A percentile compares a stretch with the other conserved stretches of the same genome.
Conservation (phyloP, 2,329 filamentous ascomycete species). For the Torrubiella hemipterigena region DNA sequence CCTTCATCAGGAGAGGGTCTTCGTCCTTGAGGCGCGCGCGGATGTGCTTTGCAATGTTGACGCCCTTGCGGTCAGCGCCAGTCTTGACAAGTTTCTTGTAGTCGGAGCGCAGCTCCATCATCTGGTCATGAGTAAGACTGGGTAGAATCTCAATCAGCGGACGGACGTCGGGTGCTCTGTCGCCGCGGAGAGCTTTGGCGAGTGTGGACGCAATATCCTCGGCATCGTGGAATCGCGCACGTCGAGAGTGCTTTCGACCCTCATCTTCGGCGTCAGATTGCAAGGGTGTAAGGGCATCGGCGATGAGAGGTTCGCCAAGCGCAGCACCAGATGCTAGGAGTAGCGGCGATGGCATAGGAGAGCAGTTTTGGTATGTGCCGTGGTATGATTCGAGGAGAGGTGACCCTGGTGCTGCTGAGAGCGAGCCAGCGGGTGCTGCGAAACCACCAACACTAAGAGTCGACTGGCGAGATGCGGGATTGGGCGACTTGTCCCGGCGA, state of each 20-base stretch:
- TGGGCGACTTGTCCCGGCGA: slow-evolving; percentile 34
- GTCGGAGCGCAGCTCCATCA: slow-evolving; percentile 73
- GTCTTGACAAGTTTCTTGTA: slow-evolving; percentile 88
- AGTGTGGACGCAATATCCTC: slow-evolving; percentile 66
- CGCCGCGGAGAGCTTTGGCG: slow-evolving; percentile 60
- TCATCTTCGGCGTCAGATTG: slow-evolving; percentile 32
- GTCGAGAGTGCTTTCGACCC: slow-evolving; percentile 37
- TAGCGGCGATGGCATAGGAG: slow-evolving; percentile 82
- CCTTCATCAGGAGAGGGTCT: slow-evolving; percentile 71
- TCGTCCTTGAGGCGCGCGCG: slow-evolving; percentile 64
- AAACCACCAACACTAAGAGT: slow-evolving; percentile 37
- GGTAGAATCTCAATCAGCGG: slow-evolving; percentile 77
- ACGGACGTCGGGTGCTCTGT: slow-evolving; percentile 52
- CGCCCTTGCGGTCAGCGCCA: slow-evolving; percentile 57
- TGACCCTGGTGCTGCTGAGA: slow-evolving; percentile 57
- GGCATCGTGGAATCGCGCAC: slow-evolving; percentile 74
- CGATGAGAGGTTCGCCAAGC: slow-evolving; percentile 34
- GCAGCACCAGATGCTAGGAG: slow-evolving; percentile 35
- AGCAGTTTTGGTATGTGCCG: slow-evolving; percentile 88
- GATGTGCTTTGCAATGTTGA: slow-evolving; percentile 79
- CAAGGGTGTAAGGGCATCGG: slow-evolving; percentile 41
- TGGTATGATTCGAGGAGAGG: slow-evolving; percentile 86
- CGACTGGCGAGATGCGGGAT: slow-evolving; percentile 37
- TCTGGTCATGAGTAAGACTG: slow-evolving; percentile 71
- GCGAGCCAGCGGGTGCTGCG: slow-evolving; percentile 26